These are phyloP conservation scores for Fusarium multiceps DNA, from an alignment of 2,329 filamentous ascomycete genomes.

Conservation along the genomic window DNA sequence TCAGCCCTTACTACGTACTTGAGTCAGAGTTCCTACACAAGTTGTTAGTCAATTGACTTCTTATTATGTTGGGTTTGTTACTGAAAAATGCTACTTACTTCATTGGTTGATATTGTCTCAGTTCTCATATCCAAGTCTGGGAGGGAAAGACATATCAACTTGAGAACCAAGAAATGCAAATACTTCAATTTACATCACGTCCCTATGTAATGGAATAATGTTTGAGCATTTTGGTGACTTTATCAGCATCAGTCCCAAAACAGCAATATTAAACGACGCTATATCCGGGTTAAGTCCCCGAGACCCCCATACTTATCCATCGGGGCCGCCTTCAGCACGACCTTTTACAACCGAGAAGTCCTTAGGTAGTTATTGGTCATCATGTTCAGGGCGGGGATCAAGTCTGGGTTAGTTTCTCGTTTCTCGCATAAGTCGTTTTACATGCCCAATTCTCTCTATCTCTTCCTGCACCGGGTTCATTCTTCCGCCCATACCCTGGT, in stretches of 20 bases:
- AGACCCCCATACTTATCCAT: slow-evolving; percentile 21
- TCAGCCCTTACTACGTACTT: too few species aligned
- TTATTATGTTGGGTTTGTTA: not conserved
- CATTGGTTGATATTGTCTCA: not conserved
- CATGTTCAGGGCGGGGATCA: slow-evolving; percentile 11
- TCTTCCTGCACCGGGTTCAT: slow-evolving; percentile 27
- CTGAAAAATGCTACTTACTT: not conserved
- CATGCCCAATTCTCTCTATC: slow-evolving; percentile 1
- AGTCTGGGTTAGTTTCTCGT: not conserved
- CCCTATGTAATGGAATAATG: not conserved
- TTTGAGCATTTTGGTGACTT: not conserved
- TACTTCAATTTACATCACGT: not conserved
- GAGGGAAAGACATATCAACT: not conserved
- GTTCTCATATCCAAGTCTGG: not conserved
- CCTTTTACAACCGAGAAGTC: slow-evolving; percentile 24
- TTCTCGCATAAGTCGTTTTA: slow-evolving; percentile 19
- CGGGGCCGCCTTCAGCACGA: slow-evolving; percentile 38
- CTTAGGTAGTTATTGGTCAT: slow-evolving; percentile 32
- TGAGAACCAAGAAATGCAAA: not conserved
- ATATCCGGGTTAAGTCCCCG: slow-evolving; percentile 25
- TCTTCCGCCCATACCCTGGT: slow-evolving; percentile 24
- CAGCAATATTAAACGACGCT: not conserved
- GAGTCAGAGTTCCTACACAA: not conserved
- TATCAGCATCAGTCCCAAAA: not conserved
- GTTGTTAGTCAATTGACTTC: not conserved